A percentile compares a stretch with the other conserved stretches of the same genome.
Conservation (phyloP, 148 eudicot species). For the Cornus controversa region DNA sequence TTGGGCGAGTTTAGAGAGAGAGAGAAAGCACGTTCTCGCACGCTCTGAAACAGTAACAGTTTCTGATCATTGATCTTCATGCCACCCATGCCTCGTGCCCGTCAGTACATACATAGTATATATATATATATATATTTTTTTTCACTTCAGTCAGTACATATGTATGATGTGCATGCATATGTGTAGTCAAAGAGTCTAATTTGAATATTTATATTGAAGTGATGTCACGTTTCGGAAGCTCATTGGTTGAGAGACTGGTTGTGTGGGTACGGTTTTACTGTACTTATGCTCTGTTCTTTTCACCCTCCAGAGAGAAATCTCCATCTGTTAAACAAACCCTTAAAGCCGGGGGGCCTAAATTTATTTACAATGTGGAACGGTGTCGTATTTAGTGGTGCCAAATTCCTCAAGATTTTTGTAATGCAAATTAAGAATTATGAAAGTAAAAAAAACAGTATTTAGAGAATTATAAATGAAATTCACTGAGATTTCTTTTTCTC, state of each 20-base stretch:
- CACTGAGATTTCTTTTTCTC: too few species aligned
- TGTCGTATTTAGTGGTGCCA: too few species aligned
- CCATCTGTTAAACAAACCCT: background rate
- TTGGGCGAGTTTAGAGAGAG: background rate
- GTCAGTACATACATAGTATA: background rate
- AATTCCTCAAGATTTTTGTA: too few species aligned
- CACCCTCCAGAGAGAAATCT: too few species aligned
- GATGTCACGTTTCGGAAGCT: background rate
- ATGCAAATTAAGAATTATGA: too few species aligned
- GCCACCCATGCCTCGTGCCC: background rate
- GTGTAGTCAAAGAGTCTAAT: background rate
- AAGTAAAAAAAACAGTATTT: too few species aligned
- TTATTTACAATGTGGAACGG: too few species aligned
- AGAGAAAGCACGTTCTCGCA: background rate
- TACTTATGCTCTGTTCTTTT: background rate
- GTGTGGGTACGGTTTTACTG: background rate
- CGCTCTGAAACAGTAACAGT: conserved; percentile 1
- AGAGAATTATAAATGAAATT: too few species aligned
- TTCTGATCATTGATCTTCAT: background rate
- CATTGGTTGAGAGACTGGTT: background rate
- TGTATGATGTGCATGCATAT: background rate
- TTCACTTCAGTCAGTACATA: too few species aligned
- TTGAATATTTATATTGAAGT: background rate
- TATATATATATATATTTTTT: too few species aligned
- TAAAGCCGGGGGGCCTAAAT: background rate